Base-by-base conservation (phyloP, 1,284 basidiomycete genomes). In the Wallemia ichthyophaga region DNA sequence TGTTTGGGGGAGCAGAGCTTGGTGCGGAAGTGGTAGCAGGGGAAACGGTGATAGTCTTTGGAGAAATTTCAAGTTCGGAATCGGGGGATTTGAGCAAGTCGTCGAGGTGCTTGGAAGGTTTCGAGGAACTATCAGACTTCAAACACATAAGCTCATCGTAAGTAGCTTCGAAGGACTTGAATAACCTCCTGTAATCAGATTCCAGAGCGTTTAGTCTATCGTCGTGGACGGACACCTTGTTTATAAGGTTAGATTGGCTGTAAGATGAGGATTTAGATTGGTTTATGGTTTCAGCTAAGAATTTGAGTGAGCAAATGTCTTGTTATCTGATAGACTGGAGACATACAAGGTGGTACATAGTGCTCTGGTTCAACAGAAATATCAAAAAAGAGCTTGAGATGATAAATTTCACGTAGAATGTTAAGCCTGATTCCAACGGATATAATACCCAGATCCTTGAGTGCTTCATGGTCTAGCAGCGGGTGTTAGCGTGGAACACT, bases 341-440 rank as follows among this genome's bases (percentile, higher is more conserved):
- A 72, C 84, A 67, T 68, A 88, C 88, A 89, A 64, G 85, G 85
- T 24, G 89, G 89, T 25, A 87, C 76, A 71, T 89, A 95, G 65
- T 87, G 78, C 63, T 85, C 84, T 37, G 82, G 74, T 60, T 85
- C 84, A 63, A 94, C 78, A 56, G 84, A 80, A 58, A 95, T 74
- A 63, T 81, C 80, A 65, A 89, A 77, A 1, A 79, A 78, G 58
- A 87, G 71, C 70, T 95, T 95, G 64, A 85, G 73, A 62, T 81
- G 78, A 72, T 91, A 94, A 61, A 94, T 80, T 57, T 83, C 80
- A 69, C 87, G 87, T 65, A 95, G 77, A 62, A 95, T 85, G 28
- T 82, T 75, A 24, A 95, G 72, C 57, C 89, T 75, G 70, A 92
- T 87, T 7, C 89, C 88, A 63, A 94, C 78, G 32, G 82, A 85